Conservation (phyloP, 805 yeast genomes). For the Jamesozyma hellenica region DNA sequence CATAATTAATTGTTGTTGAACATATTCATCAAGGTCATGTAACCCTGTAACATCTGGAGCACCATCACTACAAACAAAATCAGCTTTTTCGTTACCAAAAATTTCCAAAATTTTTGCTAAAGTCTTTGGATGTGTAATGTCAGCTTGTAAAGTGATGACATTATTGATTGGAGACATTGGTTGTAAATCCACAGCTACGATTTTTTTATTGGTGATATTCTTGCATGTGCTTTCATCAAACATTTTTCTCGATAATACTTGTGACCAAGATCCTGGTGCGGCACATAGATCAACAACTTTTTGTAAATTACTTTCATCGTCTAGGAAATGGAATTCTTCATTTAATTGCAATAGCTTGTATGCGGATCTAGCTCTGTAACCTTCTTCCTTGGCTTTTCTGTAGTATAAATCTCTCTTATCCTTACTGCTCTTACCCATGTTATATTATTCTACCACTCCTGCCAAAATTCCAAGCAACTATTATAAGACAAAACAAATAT, state of each 20-base stretch:
- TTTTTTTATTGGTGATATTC: slow-evolving; percentile 41
- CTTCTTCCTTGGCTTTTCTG: slow-evolving; percentile 93
- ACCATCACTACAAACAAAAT: slow-evolving; percentile 93
- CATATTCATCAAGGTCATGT: slow-evolving; percentile 93
- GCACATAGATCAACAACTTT: slow-evolving; percentile 96
- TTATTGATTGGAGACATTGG: slow-evolving; percentile 96
- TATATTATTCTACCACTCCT: not conserved
- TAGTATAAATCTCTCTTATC: slow-evolving; percentile 90
- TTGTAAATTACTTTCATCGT: slow-evolving; percentile 43
- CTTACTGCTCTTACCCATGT: slow-evolving; percentile 89
- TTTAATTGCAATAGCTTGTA: slow-evolving; percentile 84
- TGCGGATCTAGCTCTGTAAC: slow-evolving; percentile 96
- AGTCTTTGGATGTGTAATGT: slow-evolving; percentile 92
- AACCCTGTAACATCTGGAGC: slow-evolving; percentile 98
- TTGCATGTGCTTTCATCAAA: slow-evolving; percentile 32
- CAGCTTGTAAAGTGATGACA: slow-evolving; percentile 87
- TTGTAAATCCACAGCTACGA: slow-evolving; percentile 91
- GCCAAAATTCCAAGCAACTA: too few species aligned
- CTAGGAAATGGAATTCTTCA: slow-evolving; percentile 77
- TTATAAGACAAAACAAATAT: not conserved
- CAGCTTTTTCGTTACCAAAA: slow-evolving; percentile 89
- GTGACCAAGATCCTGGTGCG: slow-evolving; percentile 98
- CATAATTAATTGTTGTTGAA: slow-evolving; percentile 86
- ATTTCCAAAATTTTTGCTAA: slow-evolving; percentile 61
- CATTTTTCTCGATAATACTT: slow-evolving; percentile 70